Percentiles rank a stretch among this genome's conserved stretches.
Conservation (phyloP, 2,329 filamentous ascomycete species). For the Talaromyces piceae region DNA sequence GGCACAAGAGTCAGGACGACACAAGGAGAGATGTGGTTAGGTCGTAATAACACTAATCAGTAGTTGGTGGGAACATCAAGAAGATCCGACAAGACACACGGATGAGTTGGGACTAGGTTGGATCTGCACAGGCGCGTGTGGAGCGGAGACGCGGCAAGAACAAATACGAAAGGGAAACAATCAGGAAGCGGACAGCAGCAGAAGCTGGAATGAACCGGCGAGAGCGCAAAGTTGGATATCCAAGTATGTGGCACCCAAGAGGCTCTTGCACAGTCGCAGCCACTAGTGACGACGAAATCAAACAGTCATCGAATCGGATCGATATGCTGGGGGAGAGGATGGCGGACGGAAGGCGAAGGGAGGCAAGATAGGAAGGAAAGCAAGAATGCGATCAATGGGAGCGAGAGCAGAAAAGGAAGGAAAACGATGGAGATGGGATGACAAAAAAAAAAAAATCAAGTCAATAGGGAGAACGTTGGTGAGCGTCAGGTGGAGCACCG, state of each 20-base stretch:
- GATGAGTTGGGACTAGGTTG: slow-evolving; percentile 5
- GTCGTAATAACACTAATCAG: neutral
- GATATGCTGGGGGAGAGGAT: neutral
- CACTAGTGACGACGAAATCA: too few species aligned
- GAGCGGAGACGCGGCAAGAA: slow-evolving; percentile 13
- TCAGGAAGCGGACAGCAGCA: slow-evolving; percentile 18
- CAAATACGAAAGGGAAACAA: slow-evolving; percentile 10
- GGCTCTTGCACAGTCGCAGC: too few species aligned
- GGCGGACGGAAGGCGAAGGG: neutral
- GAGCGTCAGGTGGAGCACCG: too few species aligned
- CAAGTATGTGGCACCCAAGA: too few species aligned
- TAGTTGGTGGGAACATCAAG: neutral
- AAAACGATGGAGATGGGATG: too few species aligned
- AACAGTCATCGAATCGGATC: neutral
- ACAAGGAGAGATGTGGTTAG: neutral
- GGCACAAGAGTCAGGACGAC: neutral
- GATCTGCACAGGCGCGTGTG: slow-evolving; percentile 12
- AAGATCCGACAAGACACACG: slow-evolving; percentile 1
- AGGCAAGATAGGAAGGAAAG: too few species aligned
- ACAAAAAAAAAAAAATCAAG: too few species aligned
- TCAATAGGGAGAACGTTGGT: too few species aligned
- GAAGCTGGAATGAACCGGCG: too few species aligned
- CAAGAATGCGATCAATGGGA: too few species aligned
- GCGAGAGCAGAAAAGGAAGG: too few species aligned
- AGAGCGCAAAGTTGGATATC: too few species aligned